Evolutionary conservation across 2,329 filamentous ascomycete species (phyloP).

Genomic region (Elsinoe necatrix): DNA sequence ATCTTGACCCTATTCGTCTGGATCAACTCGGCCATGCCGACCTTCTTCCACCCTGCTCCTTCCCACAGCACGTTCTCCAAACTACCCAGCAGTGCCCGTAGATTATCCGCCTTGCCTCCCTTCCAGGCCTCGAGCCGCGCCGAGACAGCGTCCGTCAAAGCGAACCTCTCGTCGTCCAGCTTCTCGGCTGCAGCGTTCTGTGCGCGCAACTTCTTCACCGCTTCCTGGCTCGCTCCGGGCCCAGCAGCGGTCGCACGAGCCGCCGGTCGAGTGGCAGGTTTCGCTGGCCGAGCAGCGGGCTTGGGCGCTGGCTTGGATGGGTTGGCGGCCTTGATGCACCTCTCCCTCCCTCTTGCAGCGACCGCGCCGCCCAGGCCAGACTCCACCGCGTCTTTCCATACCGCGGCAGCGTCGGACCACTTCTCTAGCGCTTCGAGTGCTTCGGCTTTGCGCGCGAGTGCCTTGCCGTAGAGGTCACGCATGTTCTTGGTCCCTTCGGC

Average conservation of each 20-base stretch:
- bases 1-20: conserved; percentile 95
- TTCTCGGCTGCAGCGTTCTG: conserved; percentile 79
- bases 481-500: conserved; percentile 64
- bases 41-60: conserved; percentile 90
- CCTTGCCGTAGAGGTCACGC: conserved; percentile 89
- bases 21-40: conserved; percentile 86
- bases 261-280: conserved; percentile 28
- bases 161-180: conserved; percentile 88
- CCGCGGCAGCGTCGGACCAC: conserved; percentile 71
- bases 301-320: conserved; percentile 30
- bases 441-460: conserved; percentile 88
- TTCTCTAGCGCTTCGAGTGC: conserved; percentile 92
- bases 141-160: conserved; percentile 76
- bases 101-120: conserved; percentile 83
- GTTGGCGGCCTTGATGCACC: conserved; percentile 77
- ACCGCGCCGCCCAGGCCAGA: conserved; percentile 76
- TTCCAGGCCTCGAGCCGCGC: conserved; percentile 72
- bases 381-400: conserved; percentile 79
- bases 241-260: conserved; percentile 13
- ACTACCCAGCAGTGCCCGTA: conserved; percentile 78
- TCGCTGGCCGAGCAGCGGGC: conserved; percentile 39
- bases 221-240: conserved; percentile 43
- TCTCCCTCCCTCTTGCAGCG: conserved; percentile 74
- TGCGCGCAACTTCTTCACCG: conserved; percentile 70
- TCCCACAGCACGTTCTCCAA: conserved; percentile 87